Evolutionary conservation across 108 stramenopile genomes (phyloP).

Genomic region (Skeletonema menzelii): DNA sequence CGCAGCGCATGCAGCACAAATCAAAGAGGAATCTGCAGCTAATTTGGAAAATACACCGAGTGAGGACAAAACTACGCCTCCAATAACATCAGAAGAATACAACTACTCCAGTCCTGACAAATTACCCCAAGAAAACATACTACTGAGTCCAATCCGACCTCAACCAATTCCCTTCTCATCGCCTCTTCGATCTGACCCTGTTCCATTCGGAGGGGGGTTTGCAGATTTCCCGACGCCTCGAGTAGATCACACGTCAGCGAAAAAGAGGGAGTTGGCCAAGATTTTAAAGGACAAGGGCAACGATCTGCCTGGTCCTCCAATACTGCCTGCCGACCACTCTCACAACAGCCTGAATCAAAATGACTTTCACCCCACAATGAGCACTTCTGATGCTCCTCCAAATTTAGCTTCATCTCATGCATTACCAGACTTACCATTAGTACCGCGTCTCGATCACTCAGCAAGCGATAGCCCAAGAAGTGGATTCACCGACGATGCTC

Average conservation of each 20-base stretch:
- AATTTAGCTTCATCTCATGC: background rate
- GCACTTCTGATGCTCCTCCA: background rate
- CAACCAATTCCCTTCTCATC: constrained; percentile 6
- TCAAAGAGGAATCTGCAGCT: background rate
- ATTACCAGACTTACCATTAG: constrained; percentile 8
- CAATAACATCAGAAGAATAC: background rate
- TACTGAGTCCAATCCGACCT: background rate
- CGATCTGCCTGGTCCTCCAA: constrained; percentile 1
- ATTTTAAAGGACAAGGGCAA: constrained; percentile 2
- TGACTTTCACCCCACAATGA: background rate
- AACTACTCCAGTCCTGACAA: background rate
- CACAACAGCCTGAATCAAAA: background rate
- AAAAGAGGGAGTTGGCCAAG: constrained; percentile 20
- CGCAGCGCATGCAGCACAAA: background rate
- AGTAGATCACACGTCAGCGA: constrained; percentile 29
- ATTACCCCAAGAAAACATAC: background rate
- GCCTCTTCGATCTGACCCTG: constrained; percentile 2
- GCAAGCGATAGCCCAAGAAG: constrained; percentile 4
- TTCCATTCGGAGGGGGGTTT: constrained; percentile 6
- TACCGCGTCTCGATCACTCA: constrained; percentile 32
- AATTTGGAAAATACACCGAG: background rate
- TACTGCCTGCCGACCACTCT: background rate
- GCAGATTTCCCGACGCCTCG: constrained; percentile 45
- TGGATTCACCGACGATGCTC: constrained; percentile 16
- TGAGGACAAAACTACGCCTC: background rate